phyloP scores from a whole-genome alignment of 192 early-diverging fungal species.

The Geranomyces variabilis region DNA sequence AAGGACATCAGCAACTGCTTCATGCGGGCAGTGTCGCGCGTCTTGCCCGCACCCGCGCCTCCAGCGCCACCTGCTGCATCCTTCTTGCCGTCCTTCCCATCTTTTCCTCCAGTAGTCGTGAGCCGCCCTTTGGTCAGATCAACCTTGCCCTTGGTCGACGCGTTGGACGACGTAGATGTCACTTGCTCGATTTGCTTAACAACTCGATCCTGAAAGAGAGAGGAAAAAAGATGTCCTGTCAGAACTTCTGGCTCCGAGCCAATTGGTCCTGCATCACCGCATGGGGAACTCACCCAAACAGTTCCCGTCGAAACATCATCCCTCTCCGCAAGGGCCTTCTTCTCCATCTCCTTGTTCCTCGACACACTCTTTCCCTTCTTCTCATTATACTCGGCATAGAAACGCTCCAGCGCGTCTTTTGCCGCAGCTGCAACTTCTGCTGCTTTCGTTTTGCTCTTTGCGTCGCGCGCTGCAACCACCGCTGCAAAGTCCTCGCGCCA shows the following conservation, averaged over 20 bases:
- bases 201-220: slow-evolving; percentile 46
- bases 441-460: slow-evolving; percentile 44
- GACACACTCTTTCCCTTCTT: slow-evolving; percentile 55
- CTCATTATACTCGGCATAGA: slow-evolving; percentile 67
- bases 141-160: slow-evolving; percentile 33
- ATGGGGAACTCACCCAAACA: slow-evolving; percentile 47
- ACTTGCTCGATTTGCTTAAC: slow-evolving; percentile 50
- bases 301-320: slow-evolving; percentile 43
- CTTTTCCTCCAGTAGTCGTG: slow-evolving; percentile 40
- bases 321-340: slow-evolving; percentile 26
- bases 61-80: too few relatives aligned
- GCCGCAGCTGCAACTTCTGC: slow-evolving; percentile 42
- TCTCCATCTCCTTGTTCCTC: slow-evolving; percentile 56
- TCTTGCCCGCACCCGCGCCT: slow-evolving; percentile 18
- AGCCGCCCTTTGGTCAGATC: slow-evolving; percentile 26
- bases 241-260: too few relatives aligned
- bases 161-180: slow-evolving; percentile 6
- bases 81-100: slow-evolving; percentile 27
- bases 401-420: slow-evolving; percentile 55
- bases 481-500: slow-evolving; percentile 52
- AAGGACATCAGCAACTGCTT: slow-evolving; percentile 53
- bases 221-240: background rate
- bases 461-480: slow-evolving; percentile 50
- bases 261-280: background rate
- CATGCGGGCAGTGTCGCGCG: slow-evolving; percentile 50